phyloP scores from a whole-genome alignment of 306 rosid genomes.

The Hippophae tibetana region DNA sequence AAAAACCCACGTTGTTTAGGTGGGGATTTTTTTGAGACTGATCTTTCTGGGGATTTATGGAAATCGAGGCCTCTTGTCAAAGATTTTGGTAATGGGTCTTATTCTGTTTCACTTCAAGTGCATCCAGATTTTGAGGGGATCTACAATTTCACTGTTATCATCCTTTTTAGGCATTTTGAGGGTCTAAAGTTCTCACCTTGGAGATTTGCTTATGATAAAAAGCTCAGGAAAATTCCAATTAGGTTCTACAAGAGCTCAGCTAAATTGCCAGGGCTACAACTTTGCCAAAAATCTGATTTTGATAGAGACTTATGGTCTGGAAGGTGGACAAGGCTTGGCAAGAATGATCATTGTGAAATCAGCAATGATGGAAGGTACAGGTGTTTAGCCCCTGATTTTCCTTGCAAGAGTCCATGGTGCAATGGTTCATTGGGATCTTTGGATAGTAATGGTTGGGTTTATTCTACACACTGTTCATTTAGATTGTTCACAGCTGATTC shows the following conservation, averaged over 20 bases:
- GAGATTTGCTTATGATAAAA: constrained; percentile 42
- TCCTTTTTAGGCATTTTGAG: constrained; percentile 67
- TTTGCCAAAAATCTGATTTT: constrained; percentile 58
- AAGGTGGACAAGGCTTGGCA: constrained; percentile 86
- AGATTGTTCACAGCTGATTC: constrained; percentile 46
- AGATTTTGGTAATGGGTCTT: constrained; percentile 75
- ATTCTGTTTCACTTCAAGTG: constrained; percentile 59
- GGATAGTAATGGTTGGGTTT: constrained; percentile 99
- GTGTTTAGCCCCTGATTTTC: constrained; percentile 48
- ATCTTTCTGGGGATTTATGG: constrained; percentile 82
- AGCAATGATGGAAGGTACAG: constrained; percentile 65
- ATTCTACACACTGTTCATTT: constrained; percentile 80
- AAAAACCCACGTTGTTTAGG: constrained; percentile 71
- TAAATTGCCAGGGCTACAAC: constrained; percentile 36
- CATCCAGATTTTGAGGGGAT: constrained; percentile 69
- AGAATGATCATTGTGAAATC: constrained; percentile 54
- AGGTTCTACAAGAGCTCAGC: constrained; percentile 38
- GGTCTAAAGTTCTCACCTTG: constrained; percentile 64
- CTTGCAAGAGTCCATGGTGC: constrained; percentile 78
- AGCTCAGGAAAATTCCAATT: constrained; percentile 41
- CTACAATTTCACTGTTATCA: constrained; percentile 51
- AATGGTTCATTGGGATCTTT: constrained; percentile 62
- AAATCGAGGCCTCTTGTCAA: constrained; percentile 74
- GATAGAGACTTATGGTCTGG: constrained; percentile 62
- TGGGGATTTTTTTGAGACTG: constrained; percentile 86